Conservation (phyloP, 169 alveolate species). For the Neospora caninum region DNA sequence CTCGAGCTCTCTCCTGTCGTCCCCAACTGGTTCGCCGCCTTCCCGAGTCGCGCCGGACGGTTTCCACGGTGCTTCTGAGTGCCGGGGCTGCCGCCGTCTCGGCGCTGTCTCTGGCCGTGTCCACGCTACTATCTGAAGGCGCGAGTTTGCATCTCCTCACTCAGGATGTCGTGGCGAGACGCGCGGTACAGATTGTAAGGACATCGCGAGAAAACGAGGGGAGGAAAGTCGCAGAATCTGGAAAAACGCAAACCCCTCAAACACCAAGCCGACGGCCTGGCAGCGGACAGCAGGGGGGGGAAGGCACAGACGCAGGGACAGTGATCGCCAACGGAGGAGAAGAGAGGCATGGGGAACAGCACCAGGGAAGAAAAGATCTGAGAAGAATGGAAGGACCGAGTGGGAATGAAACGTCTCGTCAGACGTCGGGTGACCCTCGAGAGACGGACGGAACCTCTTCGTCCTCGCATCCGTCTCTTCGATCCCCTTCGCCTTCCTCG, state of each 20-base stretch:
- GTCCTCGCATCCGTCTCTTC: too few relatives aligned
- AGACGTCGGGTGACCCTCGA: too few relatives aligned
- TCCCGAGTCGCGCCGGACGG: slow-evolving; percentile 31
- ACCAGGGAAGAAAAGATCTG: too few relatives aligned
- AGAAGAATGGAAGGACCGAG: too few relatives aligned
- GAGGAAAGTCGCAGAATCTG: neutral
- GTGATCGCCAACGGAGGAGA: too few relatives aligned
- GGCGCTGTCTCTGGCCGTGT: slow-evolving; percentile 49
- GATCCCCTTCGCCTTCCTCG: neutral
- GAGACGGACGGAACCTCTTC: too few relatives aligned
- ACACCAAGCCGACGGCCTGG: too few relatives aligned
- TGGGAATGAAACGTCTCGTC: too few relatives aligned
- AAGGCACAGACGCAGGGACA: too few relatives aligned
- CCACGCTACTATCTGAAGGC: neutral
- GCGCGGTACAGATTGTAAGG: neutral
- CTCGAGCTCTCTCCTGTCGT: neutral
- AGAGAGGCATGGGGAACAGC: too few relatives aligned
- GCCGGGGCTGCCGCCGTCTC: slow-evolving; percentile 56
- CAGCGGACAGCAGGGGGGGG: too few relatives aligned
- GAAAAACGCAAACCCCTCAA: too few relatives aligned
- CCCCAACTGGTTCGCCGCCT: slow-evolving; percentile 52
- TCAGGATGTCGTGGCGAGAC: neutral
- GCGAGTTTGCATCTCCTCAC: neutral
- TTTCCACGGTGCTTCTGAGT: slow-evolving; percentile 37
- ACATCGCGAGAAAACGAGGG: neutral